Evolutionary conservation across 2,329 filamentous ascomycete species (phyloP).

Genomic region (Claviceps cyperi): DNA sequence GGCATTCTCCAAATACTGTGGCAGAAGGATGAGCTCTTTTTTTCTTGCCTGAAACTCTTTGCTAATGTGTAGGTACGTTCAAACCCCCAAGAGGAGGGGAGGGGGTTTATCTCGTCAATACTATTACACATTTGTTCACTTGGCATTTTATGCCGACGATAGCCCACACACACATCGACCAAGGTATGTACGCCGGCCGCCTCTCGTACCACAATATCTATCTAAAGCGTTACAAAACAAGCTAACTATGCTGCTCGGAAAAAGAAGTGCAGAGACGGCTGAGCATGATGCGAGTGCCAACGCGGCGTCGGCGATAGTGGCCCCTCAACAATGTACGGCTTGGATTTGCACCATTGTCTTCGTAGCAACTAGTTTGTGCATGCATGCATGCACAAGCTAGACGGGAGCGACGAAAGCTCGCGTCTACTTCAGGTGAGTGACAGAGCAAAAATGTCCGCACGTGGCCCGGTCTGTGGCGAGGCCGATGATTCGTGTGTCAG

Average conservation of each 20-base stretch:
- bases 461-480: background rate
- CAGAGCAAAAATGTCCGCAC: too few relatives aligned
- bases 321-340: background rate
- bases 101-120: background rate
- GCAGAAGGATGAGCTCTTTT: background rate
- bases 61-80: background rate
- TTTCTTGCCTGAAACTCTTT: background rate
- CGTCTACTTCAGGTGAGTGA: background rate
- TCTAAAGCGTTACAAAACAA: background rate
- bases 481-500: background rate
- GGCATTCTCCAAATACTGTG: background rate
- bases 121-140: background rate
- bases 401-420: background rate
- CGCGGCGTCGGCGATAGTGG: background rate
- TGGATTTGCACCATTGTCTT: background rate
- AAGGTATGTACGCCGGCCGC: background rate
- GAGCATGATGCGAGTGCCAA: background rate
- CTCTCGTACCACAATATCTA: background rate
- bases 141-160: background rate
- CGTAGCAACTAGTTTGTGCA: too few relatives aligned
- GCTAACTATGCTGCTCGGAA: background rate
- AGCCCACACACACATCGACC: background rate
- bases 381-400: background rate
- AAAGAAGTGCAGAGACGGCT: background rate
- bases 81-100: background rate